Evolutionary conservation across 2,329 filamentous ascomycete species (phyloP).

Genomic region (Diaporthe batatas): DNA sequence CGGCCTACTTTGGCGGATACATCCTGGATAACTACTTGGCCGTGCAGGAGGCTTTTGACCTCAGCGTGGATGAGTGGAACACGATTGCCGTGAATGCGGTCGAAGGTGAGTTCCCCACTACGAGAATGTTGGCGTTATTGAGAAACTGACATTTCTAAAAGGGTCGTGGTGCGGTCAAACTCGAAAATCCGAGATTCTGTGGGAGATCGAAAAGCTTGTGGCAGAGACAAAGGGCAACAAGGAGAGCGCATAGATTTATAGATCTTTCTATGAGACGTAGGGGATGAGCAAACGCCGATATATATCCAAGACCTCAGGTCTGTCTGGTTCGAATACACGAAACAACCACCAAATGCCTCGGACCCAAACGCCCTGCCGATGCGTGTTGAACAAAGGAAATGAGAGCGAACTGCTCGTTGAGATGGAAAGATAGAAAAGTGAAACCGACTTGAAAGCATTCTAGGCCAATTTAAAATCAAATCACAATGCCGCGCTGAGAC

Average conservation of each 20-base stretch:
- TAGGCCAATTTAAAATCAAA: slow-evolving; percentile 50
- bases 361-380: slow-evolving; percentile 31
- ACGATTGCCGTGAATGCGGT: slow-evolving; percentile 73
- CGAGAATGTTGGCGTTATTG: no score
- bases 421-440: neutral
- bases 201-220: slow-evolving; percentile 57
- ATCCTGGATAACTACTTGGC: slow-evolving; percentile 81
- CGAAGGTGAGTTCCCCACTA: slow-evolving; percentile 46
- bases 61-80: slow-evolving; percentile 76
- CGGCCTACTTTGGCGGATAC: slow-evolving; percentile 82
- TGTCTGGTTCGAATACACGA: neutral
- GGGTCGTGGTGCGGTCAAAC: slow-evolving; percentile 77
- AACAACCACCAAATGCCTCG: neutral
- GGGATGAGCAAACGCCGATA: neutral
- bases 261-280: neutral
- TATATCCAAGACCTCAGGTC: slow-evolving; percentile 1
- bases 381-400: slow-evolving; percentile 11
- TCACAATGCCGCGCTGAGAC: slow-evolving; percentile 80
- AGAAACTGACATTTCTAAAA: no score
- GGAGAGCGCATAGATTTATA: slow-evolving; percentile 31
- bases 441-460: neutral
- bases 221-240: slow-evolving; percentile 45
- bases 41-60: slow-evolving; percentile 77
- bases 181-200: slow-evolving; percentile 72
- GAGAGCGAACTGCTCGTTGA: neutral